Evolutionary conservation across 371 early-diverging fungal species (phyloP), one percentile per base, ranked within the genome.

Genomic region (Encephalitozoon romaleae): DNA sequence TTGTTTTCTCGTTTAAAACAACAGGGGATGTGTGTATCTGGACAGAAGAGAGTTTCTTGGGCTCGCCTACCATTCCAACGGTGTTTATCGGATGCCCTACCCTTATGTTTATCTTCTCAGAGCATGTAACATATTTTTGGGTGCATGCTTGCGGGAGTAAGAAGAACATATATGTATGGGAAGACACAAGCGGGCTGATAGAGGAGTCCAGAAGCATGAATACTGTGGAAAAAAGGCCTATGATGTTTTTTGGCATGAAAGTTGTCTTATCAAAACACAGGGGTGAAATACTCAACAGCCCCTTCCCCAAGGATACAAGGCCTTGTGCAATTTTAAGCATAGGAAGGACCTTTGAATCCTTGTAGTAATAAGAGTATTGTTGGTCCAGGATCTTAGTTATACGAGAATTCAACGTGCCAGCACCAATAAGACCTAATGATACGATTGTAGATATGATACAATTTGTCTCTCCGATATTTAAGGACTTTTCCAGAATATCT

Each of bases 321-420:
- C 79, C 77, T 87, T 95, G 96, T n/a, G 95, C 90, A 76, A 96
- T 90, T 65, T 95, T 90, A 49, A 96, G 92, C 81, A 92, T 87
- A 75, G 94, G 94, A 82, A 94, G 87, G 68, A 90, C 88, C 76
- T 91, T 90, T 4, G 92, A 87, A 77, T 95, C 94, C 84, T 95
- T 95, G 84, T 93, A 89, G 83, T 95, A 93, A 87, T 92, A 95
- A n/a, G 90, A 88, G 21, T 94, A 94, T 32, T 96, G 87, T 80
- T 94, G 93, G 69, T 97, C 88, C 70, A 98, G 85, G 89, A 96
- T 93, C 85, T 95, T 93, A 34, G 93, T 93, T 43, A 98, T 87
- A 43, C 95, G 89, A 2, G 97, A 94, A 84, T 96, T 96, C 87
- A 96, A 96, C n/a, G 96, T 96, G 66, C 99, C 99, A 2, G 95